Evolutionary conservation across 163 green algal species (phyloP).

Genomic region (Chlamydomonas reinhardtii): DNA sequence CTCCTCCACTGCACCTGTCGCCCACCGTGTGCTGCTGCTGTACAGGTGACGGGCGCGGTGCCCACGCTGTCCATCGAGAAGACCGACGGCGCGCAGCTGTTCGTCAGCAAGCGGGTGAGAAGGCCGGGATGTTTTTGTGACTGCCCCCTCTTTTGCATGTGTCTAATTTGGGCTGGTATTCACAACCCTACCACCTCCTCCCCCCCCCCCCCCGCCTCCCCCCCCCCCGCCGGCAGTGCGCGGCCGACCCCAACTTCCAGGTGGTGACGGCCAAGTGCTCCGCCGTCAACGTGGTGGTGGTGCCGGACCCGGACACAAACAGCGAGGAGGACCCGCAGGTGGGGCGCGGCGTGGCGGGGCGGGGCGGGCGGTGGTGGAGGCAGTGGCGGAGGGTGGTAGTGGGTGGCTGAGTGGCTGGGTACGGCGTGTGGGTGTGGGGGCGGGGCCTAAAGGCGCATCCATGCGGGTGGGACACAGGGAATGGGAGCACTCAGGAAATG

Average conservation of each 20-base stretch:
- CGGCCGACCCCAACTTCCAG: constrained; percentile 58
- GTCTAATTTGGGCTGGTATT: no score
- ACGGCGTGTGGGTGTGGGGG: no score
- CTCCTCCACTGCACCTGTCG: no score
- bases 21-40: background rate
- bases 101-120: constrained; percentile 44
- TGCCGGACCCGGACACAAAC: constrained; percentile 55
- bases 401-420: no score
- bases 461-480: no score
- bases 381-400: no score
- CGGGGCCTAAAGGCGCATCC: no score
- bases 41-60: constrained; percentile 78
- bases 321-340: constrained; percentile 58
- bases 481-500: no score
- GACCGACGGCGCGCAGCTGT: constrained; percentile 82
- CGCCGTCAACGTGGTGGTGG: constrained; percentile 82
- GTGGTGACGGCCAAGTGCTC: constrained; percentile 89
- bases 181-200: no score
- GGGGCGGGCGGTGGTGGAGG: no score
- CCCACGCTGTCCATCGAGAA: constrained; percentile 90
- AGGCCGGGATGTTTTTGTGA: background rate
- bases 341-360: no score
- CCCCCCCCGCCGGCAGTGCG: background rate
- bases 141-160: no score
- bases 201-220: background rate